A percentile compares a stretch with the other conserved stretches of the same genome.
These are phyloP conservation scores for Plasmodiophora brassicae DNA, from an alignment of 208 protist species.

Conservation along the genomic window DNA sequence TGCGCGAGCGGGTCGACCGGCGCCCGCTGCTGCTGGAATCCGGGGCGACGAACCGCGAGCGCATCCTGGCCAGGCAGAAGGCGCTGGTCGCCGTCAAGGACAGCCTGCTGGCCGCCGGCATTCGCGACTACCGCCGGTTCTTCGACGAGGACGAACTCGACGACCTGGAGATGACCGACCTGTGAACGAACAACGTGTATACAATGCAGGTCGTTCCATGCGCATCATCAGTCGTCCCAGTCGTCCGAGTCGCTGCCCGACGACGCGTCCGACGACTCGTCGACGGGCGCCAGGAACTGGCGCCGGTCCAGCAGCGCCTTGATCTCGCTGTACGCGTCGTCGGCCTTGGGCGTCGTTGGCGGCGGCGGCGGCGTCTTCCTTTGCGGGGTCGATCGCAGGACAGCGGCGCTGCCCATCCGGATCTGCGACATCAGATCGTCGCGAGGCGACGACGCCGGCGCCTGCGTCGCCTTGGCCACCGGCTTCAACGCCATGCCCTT, in stretches of 20 bases:
- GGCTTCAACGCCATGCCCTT: not conserved
- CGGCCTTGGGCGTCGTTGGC: not conserved
- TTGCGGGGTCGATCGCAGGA: not conserved
- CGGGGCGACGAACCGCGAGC: not conserved
- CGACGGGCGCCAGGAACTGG: conserved; percentile 17
- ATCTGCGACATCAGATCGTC: not conserved
- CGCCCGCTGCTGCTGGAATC: not conserved
- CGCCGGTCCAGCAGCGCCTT: conserved; percentile 1
- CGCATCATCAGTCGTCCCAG: not conserved
- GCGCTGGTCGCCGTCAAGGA: not conserved
- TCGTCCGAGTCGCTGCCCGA: not conserved
- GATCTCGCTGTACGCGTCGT: conserved; percentile 14
- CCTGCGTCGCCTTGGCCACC: no score
- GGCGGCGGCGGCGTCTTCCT: no score
- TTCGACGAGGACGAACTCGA: conserved; percentile 10
- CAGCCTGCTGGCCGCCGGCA: not conserved
- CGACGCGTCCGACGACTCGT: not conserved
- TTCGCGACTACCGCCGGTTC: not conserved
- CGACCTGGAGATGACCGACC: not conserved
- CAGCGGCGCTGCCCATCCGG: not conserved
- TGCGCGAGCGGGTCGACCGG: not conserved
- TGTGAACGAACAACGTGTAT: not conserved
- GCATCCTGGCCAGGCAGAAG: not conserved
- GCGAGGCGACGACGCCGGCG: no score
- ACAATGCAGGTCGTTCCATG: not conserved